These are phyloP conservation scores for Saccharomyces paradoxus DNA, from an alignment of 805 yeast species.

Conservation along the genomic window DNA sequence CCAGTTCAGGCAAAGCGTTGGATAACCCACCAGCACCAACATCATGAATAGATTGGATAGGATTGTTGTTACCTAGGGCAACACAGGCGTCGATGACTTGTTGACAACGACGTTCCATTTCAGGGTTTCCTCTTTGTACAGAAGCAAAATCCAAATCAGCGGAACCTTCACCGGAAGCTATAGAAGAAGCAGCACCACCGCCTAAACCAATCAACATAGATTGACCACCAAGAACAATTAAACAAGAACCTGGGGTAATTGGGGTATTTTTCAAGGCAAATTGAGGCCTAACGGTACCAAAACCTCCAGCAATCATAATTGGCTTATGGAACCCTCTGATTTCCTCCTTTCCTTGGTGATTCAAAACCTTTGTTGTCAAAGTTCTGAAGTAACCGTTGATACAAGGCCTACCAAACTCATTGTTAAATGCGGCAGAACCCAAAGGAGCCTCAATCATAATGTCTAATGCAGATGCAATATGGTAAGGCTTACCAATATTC, in stretches of 20 bases:
- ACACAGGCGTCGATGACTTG: constrained; percentile 94
- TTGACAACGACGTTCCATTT: constrained; percentile 98
- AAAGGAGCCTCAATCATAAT: constrained; percentile 96
- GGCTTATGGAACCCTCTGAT: constrained; percentile 97
- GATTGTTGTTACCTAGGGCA: constrained; percentile 64
- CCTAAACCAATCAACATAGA: constrained; percentile 97
- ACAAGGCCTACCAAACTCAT: constrained; percentile 97
- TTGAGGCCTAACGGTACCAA: constrained; percentile 92
- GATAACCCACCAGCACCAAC: constrained; percentile 99
- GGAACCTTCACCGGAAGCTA: constrained; percentile 92
- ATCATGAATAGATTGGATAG: constrained; percentile 93
- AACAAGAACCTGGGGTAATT: constrained; percentile 84
- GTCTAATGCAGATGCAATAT: constrained; percentile 86
- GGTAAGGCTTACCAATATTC: constrained; percentile 81
- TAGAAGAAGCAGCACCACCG: constrained; percentile 98
- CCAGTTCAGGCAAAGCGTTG: constrained; percentile 94
- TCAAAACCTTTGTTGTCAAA: constrained; percentile 68
- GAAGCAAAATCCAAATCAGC: constrained; percentile 97
- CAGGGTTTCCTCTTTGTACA: constrained; percentile 98
- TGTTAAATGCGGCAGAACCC: constrained; percentile 96
- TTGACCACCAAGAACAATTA: constrained; percentile 95
- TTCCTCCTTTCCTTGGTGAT: constrained; percentile 55
- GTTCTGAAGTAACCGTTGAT: constrained; percentile 96
- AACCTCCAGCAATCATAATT: constrained; percentile 98
- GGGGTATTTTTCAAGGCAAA: constrained; percentile 80